Base-by-base conservation (phyloP, 441 rosid species). In the Jatropha multifida region DNA sequence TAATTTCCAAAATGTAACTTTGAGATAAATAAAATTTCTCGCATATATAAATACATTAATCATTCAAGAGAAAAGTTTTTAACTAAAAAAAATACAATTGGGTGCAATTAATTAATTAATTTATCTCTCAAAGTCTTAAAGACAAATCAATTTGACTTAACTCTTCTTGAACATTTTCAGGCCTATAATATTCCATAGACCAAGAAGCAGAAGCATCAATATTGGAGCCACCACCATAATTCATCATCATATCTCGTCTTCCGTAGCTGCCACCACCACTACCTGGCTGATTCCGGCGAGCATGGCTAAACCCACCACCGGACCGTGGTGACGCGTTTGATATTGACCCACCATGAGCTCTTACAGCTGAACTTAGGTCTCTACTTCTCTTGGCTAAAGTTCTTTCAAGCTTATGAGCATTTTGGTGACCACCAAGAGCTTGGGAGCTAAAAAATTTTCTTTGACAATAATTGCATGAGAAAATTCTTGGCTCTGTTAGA, bases 391-490 rank as follows among this genome's bases (percentile, higher is more conserved):
- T 94, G 67, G 98, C 97, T 54, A 94, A 83, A 15, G 94, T 92
- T 77, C 98, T 86, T 69, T 94, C 98, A 5, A 94, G 92, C 82
- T 90, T 94, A 78, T 94, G 99, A 46, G 98, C 99, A 73, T 94
- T 94, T 82, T 94, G 99, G 77, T 94, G 99, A 3, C 99, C 98
- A 11, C 99, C 99, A 54, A 92, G 94, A 23, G 99, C 98, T 79
- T 94, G 99, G 58, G 99, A 94, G 77, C 99, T 94, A n/a, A 91
- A 89, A 74, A 94, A 94, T 84, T 90, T 94, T 66, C 96, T 85
- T 77, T 87, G 90, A 79, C 98, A 94, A 74, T 88, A 94, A 85
- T 91, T 93, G 85, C 99, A 94, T 0, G 97, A 87, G 82, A 92
- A 94, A 46, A 88, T 72, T 68, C 97, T 78, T 18, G 88, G 82